These are phyloP conservation scores for Sphagnum tenellum DNA, from an alignment of 225 moss, liverwort and hornwort species.

Conservation along the genomic window DNA sequence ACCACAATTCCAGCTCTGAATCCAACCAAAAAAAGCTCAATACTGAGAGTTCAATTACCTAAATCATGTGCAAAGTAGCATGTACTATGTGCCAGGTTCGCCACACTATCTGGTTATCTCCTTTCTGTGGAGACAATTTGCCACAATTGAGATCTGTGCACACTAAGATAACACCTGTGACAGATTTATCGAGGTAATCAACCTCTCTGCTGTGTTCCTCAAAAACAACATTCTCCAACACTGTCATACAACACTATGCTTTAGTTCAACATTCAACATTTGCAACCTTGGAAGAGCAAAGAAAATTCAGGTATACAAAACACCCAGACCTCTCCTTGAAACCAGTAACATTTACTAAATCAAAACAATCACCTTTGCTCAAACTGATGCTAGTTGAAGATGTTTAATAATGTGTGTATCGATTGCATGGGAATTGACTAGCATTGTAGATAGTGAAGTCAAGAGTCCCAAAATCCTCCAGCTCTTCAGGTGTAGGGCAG, in stretches of 20 bases:
- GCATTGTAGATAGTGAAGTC: slow-evolving; percentile 99
- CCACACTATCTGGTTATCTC: no score
- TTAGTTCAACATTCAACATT: background rate
- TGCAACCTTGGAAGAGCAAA: background rate
- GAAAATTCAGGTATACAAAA: background rate
- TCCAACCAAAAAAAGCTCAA: background rate
- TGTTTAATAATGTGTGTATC: slow-evolving; percentile 99
- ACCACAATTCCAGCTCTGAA: no score
- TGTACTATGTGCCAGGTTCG: background rate
- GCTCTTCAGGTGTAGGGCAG: slow-evolving; percentile 99
- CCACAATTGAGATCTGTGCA: background rate
- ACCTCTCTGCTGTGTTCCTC: slow-evolving; percentile 89
- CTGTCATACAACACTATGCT: slow-evolving; percentile 18
- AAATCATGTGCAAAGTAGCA: background rate
- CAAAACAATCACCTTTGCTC: background rate
- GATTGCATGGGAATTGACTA: slow-evolving; percentile 99
- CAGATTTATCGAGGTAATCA: slow-evolving; percentile 80
- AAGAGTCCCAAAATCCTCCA: slow-evolving; percentile 95
- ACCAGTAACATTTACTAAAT: background rate
- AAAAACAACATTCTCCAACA: slow-evolving; percentile 92
- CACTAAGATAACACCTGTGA: slow-evolving; percentile 48
- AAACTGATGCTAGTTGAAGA: slow-evolving; percentile 99
- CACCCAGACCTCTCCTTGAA: background rate
- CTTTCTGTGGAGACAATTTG: background rate
- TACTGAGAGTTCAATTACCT: background rate